Evolutionary conservation across 2,329 filamentous ascomycete genomes (phyloP).

Genomic region (Xylariaceae sp.): DNA sequence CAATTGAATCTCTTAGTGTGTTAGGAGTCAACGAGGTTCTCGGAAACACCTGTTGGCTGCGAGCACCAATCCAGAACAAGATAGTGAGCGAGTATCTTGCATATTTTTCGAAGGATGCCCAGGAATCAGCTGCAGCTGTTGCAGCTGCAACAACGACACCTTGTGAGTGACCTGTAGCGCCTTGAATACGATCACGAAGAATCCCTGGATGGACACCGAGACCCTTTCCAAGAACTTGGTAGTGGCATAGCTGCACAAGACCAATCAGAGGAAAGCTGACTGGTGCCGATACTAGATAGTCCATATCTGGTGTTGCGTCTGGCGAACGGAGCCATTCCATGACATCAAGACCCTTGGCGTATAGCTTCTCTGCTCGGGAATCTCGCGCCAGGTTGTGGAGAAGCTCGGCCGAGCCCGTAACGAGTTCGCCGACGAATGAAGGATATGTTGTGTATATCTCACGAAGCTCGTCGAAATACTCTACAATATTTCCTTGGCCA

Average conservation of each 20-base stretch:
- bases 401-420: slow-evolving; percentile 77
- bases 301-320: slow-evolving; percentile 86
- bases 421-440: slow-evolving; percentile 82
- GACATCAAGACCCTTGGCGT: slow-evolving; percentile 93
- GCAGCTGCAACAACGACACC: slow-evolving; percentile 91
- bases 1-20: slow-evolving; percentile 87
- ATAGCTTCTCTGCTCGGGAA: slow-evolving; percentile 87
- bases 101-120: slow-evolving; percentile 85
- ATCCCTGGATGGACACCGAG: slow-evolving; percentile 87
- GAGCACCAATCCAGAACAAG: slow-evolving; percentile 97
- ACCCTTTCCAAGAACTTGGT: slow-evolving; percentile 88
- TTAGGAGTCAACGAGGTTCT: slow-evolving; percentile 89
- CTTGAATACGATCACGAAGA: slow-evolving; percentile 77
- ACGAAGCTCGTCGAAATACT: slow-evolving; percentile 97
- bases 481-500: slow-evolving; percentile 97
- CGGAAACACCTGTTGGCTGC: slow-evolving; percentile 96
- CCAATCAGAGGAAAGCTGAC: slow-evolving; percentile 97
- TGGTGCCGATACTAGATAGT: slow-evolving; percentile 91
- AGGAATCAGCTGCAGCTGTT: slow-evolving; percentile 85
- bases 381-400: slow-evolving; percentile 83
- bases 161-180: slow-evolving; percentile 94
- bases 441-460: slow-evolving; percentile 90
- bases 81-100: slow-evolving; percentile 81
- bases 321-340: slow-evolving; percentile 88
- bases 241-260: slow-evolving; percentile 92